Evolutionary conservation across 306 rosid genomes (phyloP).

Genomic region (Corylus heterophylla): DNA sequence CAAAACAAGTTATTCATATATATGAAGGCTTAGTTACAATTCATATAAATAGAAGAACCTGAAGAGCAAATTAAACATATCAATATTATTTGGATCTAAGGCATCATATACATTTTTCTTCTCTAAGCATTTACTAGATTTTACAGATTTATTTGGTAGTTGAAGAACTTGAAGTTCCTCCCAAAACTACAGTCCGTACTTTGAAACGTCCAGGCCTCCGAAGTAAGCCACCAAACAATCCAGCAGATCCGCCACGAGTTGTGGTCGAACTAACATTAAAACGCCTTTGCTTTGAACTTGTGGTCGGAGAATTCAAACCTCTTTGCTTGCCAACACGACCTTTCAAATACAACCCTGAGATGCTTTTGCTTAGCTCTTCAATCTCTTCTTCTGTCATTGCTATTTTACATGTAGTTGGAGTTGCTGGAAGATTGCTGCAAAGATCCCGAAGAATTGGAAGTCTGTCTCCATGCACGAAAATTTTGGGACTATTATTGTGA

Average conservation of each 20-base stretch:
- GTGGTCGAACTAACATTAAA: neutral
- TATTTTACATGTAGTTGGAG: neutral
- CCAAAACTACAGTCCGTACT: slow-evolving; percentile 25
- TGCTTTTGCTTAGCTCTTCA: neutral
- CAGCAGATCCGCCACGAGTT: neutral
- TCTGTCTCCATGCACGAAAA: neutral
- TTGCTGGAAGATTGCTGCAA: neutral
- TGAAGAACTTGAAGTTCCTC: neutral
- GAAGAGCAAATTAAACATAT: no score
- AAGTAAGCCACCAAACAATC: neutral
- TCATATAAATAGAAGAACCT: no score
- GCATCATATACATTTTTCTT: no score
- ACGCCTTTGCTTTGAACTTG: neutral
- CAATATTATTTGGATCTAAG: no score
- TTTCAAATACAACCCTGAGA: neutral
- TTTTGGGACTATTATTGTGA: neutral
- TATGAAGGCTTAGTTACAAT: no score
- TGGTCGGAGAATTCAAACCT: neutral
- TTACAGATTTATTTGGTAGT: neutral
- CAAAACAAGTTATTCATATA: no score
- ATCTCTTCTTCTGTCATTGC: neutral
- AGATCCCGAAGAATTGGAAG: neutral
- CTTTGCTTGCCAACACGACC: neutral
- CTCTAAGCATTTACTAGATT: neutral
- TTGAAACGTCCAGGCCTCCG: slow-evolving; percentile 32